These are phyloP conservation scores for Allomyces javanicus DNA, from an alignment of 192 early-diverging fungal species.

Conservation along the genomic window DNA sequence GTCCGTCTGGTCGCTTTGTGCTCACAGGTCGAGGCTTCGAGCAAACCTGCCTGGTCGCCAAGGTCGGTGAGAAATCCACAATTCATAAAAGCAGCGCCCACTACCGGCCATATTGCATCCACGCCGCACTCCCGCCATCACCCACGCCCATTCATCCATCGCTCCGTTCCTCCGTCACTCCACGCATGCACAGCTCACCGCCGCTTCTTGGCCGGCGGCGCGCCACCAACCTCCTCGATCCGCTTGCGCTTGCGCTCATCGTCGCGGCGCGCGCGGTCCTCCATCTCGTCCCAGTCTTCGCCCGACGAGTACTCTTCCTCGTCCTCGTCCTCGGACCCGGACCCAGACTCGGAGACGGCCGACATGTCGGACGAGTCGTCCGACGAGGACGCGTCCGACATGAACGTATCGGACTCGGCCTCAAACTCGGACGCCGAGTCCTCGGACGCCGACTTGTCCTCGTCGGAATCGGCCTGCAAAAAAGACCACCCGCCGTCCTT, in stretches of 20 bases:
- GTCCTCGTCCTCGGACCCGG: not conserved
- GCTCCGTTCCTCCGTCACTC: too few relatives aligned
- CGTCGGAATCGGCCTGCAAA: constrained; percentile 45
- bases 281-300: constrained; percentile 59
- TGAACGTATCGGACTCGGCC: not conserved
- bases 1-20: too few relatives aligned
- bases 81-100: too few relatives aligned
- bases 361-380: constrained; percentile 7
- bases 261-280: constrained; percentile 48
- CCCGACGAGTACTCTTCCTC: not conserved
- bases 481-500: constrained; percentile 83
- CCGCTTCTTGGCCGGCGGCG: not conserved
- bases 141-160: too few relatives aligned
- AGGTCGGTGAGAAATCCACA: too few relatives aligned
- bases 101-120: too few relatives aligned
- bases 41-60: too few relatives aligned
- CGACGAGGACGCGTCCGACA: not conserved
- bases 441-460: constrained; percentile 37
- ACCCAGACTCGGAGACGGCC: not conserved
- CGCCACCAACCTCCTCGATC: not conserved
- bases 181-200: not conserved
- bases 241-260: constrained; percentile 10
- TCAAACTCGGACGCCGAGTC: constrained; percentile 13
- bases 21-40: too few relatives aligned
- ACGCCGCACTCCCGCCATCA: too few relatives aligned